Percentiles rank a stretch among this genome's conserved stretches.
phyloP scores from a whole-genome alignment of 179 eudicot species.

The Pouteria campechiana region DNA sequence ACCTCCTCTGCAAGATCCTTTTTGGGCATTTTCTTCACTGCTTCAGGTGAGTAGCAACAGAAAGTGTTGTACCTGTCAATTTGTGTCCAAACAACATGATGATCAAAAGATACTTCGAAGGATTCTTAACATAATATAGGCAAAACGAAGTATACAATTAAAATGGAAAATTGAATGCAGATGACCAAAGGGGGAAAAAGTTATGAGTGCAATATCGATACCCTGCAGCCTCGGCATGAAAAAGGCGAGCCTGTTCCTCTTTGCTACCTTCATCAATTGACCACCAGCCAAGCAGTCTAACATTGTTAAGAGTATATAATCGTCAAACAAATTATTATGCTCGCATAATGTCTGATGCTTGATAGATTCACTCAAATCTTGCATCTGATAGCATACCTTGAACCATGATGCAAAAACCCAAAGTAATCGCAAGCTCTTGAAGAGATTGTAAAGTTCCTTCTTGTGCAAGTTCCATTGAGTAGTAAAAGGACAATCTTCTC shows the following conservation, averaged over 20 bases:
- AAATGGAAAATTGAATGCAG: too few relatives aligned
- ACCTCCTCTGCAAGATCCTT: conserved; percentile 97
- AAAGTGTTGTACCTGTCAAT: conserved; percentile 90
- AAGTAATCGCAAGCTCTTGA: conserved; percentile 57
- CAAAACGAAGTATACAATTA: too few relatives aligned
- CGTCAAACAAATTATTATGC: background rate
- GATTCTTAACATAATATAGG: too few relatives aligned
- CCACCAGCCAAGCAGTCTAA: conserved; percentile 96
- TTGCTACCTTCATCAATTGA: conserved; percentile 92
- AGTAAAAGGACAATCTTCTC: conserved; percentile 59
- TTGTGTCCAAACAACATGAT: too few relatives aligned
- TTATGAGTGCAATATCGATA: too few relatives aligned
- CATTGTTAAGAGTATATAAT: background rate
- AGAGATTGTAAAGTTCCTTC: conserved; percentile 49
- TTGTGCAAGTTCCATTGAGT: conserved; percentile 35
- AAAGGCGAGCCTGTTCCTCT: conserved; percentile 84
- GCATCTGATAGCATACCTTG: conserved; percentile 42
- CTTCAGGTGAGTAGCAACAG: conserved; percentile 83
- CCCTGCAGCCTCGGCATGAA: conserved; percentile 66
- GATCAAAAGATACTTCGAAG: too few relatives aligned
- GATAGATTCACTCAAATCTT: background rate
- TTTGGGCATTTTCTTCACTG: conserved; percentile 94
- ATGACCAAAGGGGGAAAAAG: too few relatives aligned
- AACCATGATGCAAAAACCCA: conserved; percentile 80
- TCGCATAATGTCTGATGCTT: background rate